Conservation (phyloP, 129 eudicot genomes). For the Heracleum sosnowskyi region DNA sequence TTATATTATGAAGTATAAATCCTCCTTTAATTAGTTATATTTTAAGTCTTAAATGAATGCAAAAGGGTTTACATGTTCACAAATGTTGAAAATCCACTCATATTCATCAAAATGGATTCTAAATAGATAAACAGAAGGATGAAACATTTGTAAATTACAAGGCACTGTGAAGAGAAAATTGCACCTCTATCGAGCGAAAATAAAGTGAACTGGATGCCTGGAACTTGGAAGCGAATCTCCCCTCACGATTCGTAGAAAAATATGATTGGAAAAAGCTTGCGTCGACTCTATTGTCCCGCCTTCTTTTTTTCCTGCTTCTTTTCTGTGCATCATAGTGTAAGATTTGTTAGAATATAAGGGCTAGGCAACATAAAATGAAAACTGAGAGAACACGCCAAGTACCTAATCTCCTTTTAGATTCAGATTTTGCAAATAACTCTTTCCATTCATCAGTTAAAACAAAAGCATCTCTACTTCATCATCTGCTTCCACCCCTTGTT, state of each 20-base stretch:
- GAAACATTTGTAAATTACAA: neutral
- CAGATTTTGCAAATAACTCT: constrained; percentile 80
- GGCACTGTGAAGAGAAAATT: neutral
- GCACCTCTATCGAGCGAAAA: neutral
- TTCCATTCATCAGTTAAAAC: constrained; percentile 86
- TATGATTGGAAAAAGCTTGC: neutral
- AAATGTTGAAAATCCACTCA: neutral
- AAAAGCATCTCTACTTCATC: constrained; percentile 50
- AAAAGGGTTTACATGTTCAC: neutral
- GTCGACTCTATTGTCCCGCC: constrained; percentile 21
- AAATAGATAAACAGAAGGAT: neutral
- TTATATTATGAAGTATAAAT: neutral
- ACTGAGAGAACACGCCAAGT: constrained; percentile 1
- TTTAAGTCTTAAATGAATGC: neutral
- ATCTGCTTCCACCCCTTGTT: constrained; percentile 29
- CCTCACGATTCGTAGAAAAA: no score
- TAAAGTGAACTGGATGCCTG: neutral
- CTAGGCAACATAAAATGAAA: neutral
- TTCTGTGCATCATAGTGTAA: constrained; percentile 31
- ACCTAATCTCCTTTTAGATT: constrained; percentile 72
- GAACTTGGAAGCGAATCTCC: neutral
- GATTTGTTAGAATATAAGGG: neutral
- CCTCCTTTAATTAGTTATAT: neutral
- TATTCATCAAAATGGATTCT: no score
- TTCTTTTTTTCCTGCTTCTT: constrained; percentile 51